Conservation (phyloP, 352 stramenopile genomes). For the Detonula confervacea region DNA sequence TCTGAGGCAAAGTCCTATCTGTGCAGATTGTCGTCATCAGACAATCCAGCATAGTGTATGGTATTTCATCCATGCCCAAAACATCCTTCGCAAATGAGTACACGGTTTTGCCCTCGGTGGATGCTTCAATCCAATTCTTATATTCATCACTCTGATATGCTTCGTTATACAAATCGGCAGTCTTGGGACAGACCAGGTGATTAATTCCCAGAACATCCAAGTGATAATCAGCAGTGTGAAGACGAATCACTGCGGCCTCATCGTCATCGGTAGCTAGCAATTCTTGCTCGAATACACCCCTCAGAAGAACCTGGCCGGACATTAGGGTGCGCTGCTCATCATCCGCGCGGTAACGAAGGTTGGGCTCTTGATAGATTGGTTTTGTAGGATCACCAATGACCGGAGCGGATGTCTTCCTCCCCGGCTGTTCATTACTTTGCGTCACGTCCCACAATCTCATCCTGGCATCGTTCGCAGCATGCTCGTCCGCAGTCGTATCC, state of each 20-base stretch:
- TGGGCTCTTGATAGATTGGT: constrained; percentile 52
- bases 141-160: constrained; percentile 60
- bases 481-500: constrained; percentile 27
- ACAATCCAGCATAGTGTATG: constrained; percentile 64
- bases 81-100: constrained; percentile 44
- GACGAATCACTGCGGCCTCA: constrained; percentile 52
- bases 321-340: constrained; percentile 82
- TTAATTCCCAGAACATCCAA: constrained; percentile 69
- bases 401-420: not conserved
- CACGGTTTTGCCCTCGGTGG: constrained; percentile 38
- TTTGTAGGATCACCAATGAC: constrained; percentile 38
- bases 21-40: constrained; percentile 84
- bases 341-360: constrained; percentile 72
- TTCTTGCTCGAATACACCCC: constrained; percentile 70
- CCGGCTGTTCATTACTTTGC: not conserved
- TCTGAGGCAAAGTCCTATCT: constrained; percentile 64
- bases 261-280: constrained; percentile 31
- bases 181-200: constrained; percentile 54
- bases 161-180: constrained; percentile 52
- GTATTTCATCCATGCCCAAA: constrained; percentile 42
- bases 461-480: constrained; percentile 34
- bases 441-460: constrained; percentile 70
- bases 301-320: constrained; percentile 75
- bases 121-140: constrained; percentile 50
- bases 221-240: constrained; percentile 73